These are phyloP conservation scores for Teratosphaeria epicoccoides DNA, from an alignment of 2,329 filamentous ascomycete genomes.

Conservation along the genomic window DNA sequence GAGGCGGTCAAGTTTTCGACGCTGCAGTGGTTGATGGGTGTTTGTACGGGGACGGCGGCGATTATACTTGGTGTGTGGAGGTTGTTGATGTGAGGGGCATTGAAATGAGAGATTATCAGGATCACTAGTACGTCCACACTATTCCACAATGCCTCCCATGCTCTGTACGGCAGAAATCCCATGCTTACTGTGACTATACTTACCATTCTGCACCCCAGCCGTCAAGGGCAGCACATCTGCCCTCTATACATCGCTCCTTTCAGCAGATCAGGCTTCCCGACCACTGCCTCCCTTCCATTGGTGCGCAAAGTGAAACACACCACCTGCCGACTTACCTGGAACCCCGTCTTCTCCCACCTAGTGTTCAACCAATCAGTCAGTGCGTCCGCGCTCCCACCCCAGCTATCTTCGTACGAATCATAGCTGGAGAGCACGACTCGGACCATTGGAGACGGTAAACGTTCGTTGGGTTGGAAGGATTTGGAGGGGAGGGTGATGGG, in stretches of 20 bases:
- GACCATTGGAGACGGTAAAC: constrained; percentile 12
- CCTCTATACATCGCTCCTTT: not conserved
- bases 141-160: not conserved
- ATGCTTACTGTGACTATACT: not conserved
- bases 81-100: constrained; percentile 45
- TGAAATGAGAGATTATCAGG: not conserved
- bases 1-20: constrained; percentile 98
- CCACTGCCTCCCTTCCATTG: constrained; percentile 10
- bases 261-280: constrained; percentile 4
- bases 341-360: constrained; percentile 19
- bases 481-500: constrained; percentile 3
- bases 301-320: constrained; percentile 15
- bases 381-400: constrained; percentile 10
- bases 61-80: constrained; percentile 58
- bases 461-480: constrained; percentile 4
- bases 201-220: not conserved
- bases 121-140: not conserved
- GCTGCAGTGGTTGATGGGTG: constrained; percentile 89
- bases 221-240: not conserved
- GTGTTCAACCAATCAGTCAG: constrained; percentile 20
- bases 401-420: constrained; percentile 12
- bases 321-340: constrained; percentile 12
- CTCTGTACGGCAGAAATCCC: not conserved
- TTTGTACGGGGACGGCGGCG: constrained; percentile 55
- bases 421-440: constrained; percentile 13